These are phyloP conservation scores for Turnera subulata DNA, from an alignment of 345 rosid genomes.

Conservation along the genomic window DNA sequence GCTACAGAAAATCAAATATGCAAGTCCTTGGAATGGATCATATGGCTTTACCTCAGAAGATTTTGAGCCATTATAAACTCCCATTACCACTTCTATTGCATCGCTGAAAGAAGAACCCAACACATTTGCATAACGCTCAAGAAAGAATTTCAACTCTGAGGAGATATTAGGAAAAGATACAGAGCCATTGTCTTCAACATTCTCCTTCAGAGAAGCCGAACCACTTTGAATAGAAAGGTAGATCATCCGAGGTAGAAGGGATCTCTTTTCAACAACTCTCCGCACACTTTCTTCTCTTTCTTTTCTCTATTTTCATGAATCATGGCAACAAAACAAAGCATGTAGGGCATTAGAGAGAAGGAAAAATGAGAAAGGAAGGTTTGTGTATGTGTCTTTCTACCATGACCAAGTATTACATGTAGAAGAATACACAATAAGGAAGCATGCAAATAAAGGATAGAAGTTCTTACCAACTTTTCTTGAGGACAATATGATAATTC, in stretches of 20 bases:
- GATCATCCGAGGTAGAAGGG: slow-evolving; percentile 84
- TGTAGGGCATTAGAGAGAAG: slow-evolving; percentile 2
- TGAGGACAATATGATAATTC: slow-evolving; percentile 58
- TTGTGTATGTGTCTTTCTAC: neutral
- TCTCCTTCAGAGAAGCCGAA: slow-evolving; percentile 49
- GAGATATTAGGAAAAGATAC: slow-evolving; percentile 41
- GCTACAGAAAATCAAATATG: neutral
- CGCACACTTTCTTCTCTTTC: slow-evolving; percentile 60
- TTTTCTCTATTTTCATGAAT: slow-evolving; percentile 38
- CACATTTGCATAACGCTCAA: slow-evolving; percentile 67
- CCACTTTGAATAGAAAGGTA: slow-evolving; percentile 77
- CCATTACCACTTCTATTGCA: slow-evolving; percentile 52
- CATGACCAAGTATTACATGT: neutral
- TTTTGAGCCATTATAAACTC: slow-evolving; percentile 51
- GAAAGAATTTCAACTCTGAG: slow-evolving; percentile 61
- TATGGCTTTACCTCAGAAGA: slow-evolving; percentile 49
- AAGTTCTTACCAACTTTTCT: slow-evolving; percentile 55
- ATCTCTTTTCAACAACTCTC: slow-evolving; percentile 53
- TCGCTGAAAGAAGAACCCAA: slow-evolving; percentile 67
- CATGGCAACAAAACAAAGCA: slow-evolving; percentile 9
- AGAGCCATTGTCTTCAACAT: slow-evolving; percentile 56
- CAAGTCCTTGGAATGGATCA: slow-evolving; percentile 5
- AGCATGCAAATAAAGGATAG: slow-evolving; percentile 7
- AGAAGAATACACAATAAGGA: neutral
- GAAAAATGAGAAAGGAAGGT: neutral